These are phyloP conservation scores for Sergeia podlipaevii DNA, from an alignment of 208 protist genomes.

Conservation along the genomic window DNA sequence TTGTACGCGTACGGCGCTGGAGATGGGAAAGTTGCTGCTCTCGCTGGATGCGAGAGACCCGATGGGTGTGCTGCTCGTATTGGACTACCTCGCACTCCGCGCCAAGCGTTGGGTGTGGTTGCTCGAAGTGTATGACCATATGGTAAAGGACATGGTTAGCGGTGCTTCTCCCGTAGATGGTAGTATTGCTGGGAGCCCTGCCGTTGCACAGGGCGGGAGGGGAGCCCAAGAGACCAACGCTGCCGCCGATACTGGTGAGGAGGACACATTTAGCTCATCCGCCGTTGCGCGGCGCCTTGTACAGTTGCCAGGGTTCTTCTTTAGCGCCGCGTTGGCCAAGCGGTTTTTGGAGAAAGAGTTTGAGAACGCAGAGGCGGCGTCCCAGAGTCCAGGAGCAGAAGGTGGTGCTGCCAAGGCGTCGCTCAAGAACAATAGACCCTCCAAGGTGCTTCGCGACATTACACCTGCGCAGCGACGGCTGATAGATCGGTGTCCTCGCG, in stretches of 20 bases:
- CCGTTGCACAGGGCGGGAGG: background rate
- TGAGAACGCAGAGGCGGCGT: conserved; percentile 4
- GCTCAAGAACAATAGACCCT: conserved; percentile 18
- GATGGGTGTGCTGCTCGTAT: conserved; percentile 45
- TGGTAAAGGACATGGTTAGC: conserved; percentile 9
- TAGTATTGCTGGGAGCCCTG: background rate
- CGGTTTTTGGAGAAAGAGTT: conserved; percentile 63
- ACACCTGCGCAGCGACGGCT: conserved; percentile 23
- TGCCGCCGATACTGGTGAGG: background rate
- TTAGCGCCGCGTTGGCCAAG: conserved; percentile 72
- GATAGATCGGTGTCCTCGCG: conserved; percentile 25
- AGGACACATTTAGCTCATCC: background rate
- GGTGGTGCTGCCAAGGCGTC: background rate
- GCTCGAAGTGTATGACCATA: conserved; percentile 46
- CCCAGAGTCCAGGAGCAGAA: background rate
- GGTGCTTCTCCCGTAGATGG: conserved; percentile 9
- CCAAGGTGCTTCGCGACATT: conserved; percentile 58
- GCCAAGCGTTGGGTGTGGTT: conserved; percentile 80
- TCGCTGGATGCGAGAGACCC: conserved; percentile 76
- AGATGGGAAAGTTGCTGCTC: conserved; percentile 57
- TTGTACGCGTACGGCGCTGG: conserved; percentile 68
- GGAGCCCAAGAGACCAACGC: background rate
- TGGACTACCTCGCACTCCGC: conserved; percentile 81
- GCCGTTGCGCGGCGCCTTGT: conserved; percentile 18
- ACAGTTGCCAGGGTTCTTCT: conserved; percentile 66